phyloP scores from a whole-genome alignment of 2,329 filamentous ascomycete genomes.

The Trichoderma oligosporum region DNA sequence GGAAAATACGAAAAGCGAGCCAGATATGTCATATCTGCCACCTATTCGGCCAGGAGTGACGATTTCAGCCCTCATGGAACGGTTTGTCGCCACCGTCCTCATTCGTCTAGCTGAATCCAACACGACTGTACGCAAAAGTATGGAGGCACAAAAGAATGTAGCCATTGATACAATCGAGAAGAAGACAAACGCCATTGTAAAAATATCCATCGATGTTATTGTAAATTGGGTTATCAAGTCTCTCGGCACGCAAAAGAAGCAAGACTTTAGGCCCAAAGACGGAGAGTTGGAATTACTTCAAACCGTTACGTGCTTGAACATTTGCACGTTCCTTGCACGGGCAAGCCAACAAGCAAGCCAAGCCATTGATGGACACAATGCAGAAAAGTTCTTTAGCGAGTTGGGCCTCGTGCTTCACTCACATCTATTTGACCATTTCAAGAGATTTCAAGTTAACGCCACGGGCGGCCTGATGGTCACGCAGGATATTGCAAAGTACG shows the following conservation, averaged over 20 bases:
- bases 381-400: slow-evolving; percentile 78
- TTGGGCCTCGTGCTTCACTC: slow-evolving; percentile 73
- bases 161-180: slow-evolving; percentile 77
- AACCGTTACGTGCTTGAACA: slow-evolving; percentile 77
- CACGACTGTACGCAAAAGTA: slow-evolving; percentile 82
- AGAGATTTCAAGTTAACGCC: slow-evolving; percentile 88
- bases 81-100: slow-evolving; percentile 85
- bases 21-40: slow-evolving; percentile 79
- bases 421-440: slow-evolving; percentile 87
- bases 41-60: slow-evolving; percentile 77
- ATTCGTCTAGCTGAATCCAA: slow-evolving; percentile 86
- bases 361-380: slow-evolving; percentile 78
- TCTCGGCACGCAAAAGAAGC: slow-evolving; percentile 75
- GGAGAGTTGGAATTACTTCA: slow-evolving; percentile 75
- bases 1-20: slow-evolving; percentile 77
- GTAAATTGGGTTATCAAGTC: slow-evolving; percentile 72
- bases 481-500: slow-evolving; percentile 93
- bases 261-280: slow-evolving; percentile 85
- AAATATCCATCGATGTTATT: slow-evolving; percentile 60
- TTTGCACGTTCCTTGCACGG: slow-evolving; percentile 74
- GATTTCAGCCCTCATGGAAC: slow-evolving; percentile 88
- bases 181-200: slow-evolving; percentile 65
- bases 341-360: slow-evolving; percentile 60
- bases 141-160: slow-evolving; percentile 75
- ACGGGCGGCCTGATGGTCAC: slow-evolving; percentile 92